phyloP scores from a whole-genome alignment of 1,284 basidiomycete species.

The Irpex sp. region DNA sequence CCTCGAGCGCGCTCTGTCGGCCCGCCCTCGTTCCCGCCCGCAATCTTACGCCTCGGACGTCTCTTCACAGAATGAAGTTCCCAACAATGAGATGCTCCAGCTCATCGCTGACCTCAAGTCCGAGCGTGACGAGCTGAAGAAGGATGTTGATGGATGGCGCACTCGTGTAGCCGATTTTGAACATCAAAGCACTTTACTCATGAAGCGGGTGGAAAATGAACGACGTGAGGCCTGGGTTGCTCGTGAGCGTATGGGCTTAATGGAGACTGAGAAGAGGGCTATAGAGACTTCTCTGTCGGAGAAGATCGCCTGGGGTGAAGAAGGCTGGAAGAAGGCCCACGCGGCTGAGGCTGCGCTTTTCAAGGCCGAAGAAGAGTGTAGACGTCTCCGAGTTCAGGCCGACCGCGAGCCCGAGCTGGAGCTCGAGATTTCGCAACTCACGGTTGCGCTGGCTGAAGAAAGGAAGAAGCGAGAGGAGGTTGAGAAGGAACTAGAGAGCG shows the following conservation, averaged over 20 bases:
- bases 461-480: slow-evolving; percentile 34
- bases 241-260: slow-evolving; percentile 54
- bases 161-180: slow-evolving; percentile 66
- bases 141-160: slow-evolving; percentile 75
- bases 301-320: slow-evolving; percentile 33
- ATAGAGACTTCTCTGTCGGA: slow-evolving; percentile 45
- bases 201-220: slow-evolving; percentile 65
- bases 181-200: slow-evolving; percentile 52
- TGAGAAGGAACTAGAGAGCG: slow-evolving; percentile 40
- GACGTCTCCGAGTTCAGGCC: slow-evolving; percentile 30
- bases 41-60: slow-evolving; percentile 48
- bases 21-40: slow-evolving; percentile 49
- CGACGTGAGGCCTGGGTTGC: slow-evolving; percentile 75
- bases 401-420: slow-evolving; percentile 27
- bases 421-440: slow-evolving; percentile 32
- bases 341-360: slow-evolving; percentile 32
- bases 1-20: slow-evolving; percentile 64
- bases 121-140: slow-evolving; percentile 75
- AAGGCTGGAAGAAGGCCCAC: slow-evolving; percentile 31
- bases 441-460: slow-evolving; percentile 34
- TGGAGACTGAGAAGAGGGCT: slow-evolving; percentile 61
- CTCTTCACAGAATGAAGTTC: slow-evolving; percentile 25
- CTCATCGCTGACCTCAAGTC: slow-evolving; percentile 72
- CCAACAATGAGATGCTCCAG: slow-evolving; percentile 70
- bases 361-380: slow-evolving; percentile 24